Conservation (phyloP, 23 red algal genomes). For the Gracilaria gracilis region DNA sequence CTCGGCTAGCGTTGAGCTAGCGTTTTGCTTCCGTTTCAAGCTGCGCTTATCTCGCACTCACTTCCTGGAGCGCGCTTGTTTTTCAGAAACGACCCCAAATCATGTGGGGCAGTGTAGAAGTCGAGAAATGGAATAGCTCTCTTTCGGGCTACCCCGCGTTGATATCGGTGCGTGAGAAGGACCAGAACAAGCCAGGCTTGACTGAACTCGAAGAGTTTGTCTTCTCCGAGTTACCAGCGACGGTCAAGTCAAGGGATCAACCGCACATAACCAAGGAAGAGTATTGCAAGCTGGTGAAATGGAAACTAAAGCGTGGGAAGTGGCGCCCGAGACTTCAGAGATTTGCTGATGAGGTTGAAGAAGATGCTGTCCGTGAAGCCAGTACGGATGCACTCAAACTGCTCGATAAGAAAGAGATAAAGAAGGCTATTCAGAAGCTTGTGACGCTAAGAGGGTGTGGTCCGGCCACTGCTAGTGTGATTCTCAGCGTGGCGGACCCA, state of each 20-base stretch:
- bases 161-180: conserved; percentile 2
- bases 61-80: neutral
- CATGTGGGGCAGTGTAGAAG: neutral
- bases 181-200: conserved; percentile 6
- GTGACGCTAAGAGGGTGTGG: conserved; percentile 52
- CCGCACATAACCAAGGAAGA: conserved; percentile 60
- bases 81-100: neutral
- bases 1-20: neutral
- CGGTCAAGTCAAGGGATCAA: conserved; percentile 25
- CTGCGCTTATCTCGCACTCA: neutral
- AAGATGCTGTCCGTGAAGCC: conserved; percentile 32
- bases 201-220: conserved; percentile 9
- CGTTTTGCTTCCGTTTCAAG: neutral
- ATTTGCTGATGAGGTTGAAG: conserved; percentile 41
- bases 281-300: conserved; percentile 47
- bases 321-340: conserved; percentile 64
- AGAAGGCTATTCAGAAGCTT: conserved; percentile 43
- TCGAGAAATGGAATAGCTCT: neutral
- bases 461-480: conserved; percentile 71
- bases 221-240: neutral
- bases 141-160: neutral
- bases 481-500: conserved; percentile 44
- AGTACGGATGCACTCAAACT: conserved; percentile 13
- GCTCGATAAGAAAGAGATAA: conserved; percentile 42
- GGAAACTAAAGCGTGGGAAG: conserved; percentile 72